Conservation (phyloP, 1,284 basidiomycete genomes). For the Sanghuangporus baumii region DNA sequence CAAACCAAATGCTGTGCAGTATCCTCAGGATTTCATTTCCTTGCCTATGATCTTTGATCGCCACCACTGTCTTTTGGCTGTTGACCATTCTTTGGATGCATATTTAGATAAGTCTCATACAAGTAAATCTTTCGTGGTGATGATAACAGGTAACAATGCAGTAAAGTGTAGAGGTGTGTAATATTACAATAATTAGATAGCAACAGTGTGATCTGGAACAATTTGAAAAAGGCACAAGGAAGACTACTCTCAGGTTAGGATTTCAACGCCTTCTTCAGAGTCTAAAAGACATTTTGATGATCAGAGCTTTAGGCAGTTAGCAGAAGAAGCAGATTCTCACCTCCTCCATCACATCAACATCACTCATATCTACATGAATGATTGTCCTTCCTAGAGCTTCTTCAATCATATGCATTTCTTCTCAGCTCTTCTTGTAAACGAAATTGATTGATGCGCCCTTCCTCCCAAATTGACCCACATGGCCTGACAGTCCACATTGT, state of each 20-base stretch:
- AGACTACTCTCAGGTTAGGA: not conserved
- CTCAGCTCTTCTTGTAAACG: slow-evolving; percentile 79
- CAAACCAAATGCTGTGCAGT: not conserved
- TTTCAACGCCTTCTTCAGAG: slow-evolving; percentile 74
- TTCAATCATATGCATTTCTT: slow-evolving; percentile 84
- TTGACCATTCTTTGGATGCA: not conserved
- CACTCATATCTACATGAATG: slow-evolving; percentile 74
- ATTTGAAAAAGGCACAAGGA: not conserved
- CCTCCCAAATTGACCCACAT: slow-evolving; percentile 92
- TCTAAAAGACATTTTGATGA: slow-evolving; percentile 32
- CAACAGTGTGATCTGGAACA: not conserved
- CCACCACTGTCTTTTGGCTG: not conserved
- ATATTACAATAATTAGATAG: not conserved
- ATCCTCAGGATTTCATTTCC: too few species aligned
- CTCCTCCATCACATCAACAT: slow-evolving; percentile 88
- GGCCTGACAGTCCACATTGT: slow-evolving; percentile 46
- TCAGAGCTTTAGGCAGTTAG: not conserved
- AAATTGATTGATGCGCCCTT: slow-evolving; percentile 97
- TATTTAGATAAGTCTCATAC: not conserved
- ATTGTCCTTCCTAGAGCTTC: slow-evolving; percentile 71
- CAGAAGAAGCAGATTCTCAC: slow-evolving; percentile 33
- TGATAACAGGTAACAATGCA: too few species aligned
- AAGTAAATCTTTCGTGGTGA: not conserved
- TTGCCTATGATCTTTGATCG: slow-evolving; percentile 1
- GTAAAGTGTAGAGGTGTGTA: not conserved